Percentiles rank a stretch among this genome's conserved stretches.
Evolutionary conservation across 768 basidiomycete genomes (phyloP).

Genomic region (Tylopilus sp.): DNA sequence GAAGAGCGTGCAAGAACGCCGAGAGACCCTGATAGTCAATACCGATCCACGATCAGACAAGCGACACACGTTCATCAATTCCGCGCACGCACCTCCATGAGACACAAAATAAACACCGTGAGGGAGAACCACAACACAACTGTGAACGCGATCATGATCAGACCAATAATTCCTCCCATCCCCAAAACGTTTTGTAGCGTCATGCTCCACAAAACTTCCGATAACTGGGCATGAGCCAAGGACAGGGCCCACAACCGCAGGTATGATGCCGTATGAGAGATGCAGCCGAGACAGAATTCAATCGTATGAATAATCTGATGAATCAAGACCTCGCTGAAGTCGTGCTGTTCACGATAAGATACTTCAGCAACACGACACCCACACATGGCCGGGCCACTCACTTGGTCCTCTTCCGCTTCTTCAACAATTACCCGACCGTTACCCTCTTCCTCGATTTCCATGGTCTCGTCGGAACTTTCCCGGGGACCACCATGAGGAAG

Average conservation of each 20-base stretch:
- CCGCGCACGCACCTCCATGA: conserved; percentile 83
- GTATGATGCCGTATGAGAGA: conserved; percentile 94
- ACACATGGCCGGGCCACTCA: conserved; percentile 37
- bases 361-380: conserved; percentile 4
- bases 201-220: conserved; percentile 92
- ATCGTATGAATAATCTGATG: conserved; percentile 99
- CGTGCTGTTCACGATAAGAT: conserved; percentile 66
- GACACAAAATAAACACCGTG: conserved; percentile 78
- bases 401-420: conserved; percentile 66
- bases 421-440: conserved; percentile 73
- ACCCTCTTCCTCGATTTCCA: conserved; percentile 81
- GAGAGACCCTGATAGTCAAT: conserved; percentile 66
- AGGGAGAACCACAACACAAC: conserved; percentile 72
- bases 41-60: conserved; percentile 8
- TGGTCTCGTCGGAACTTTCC: conserved; percentile 53
- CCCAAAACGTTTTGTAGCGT: conserved; percentile 64
- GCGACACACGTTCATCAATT: conserved; percentile 18
- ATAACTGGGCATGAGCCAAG: conserved; percentile 95
- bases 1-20: conserved; percentile 93
- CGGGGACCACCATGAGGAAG: conserved; percentile 56
- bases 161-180: conserved; percentile 61
- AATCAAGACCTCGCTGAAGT: conserved; percentile 91
- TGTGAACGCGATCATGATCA: conserved; percentile 47
- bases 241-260: conserved; percentile 97
- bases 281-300: conserved; percentile 98